Evolutionary conservation across 2,329 filamentous ascomycete genomes (phyloP), one percentile per base, ranked within the genome.

Genomic region (Lachnellula willkommii): DNA sequence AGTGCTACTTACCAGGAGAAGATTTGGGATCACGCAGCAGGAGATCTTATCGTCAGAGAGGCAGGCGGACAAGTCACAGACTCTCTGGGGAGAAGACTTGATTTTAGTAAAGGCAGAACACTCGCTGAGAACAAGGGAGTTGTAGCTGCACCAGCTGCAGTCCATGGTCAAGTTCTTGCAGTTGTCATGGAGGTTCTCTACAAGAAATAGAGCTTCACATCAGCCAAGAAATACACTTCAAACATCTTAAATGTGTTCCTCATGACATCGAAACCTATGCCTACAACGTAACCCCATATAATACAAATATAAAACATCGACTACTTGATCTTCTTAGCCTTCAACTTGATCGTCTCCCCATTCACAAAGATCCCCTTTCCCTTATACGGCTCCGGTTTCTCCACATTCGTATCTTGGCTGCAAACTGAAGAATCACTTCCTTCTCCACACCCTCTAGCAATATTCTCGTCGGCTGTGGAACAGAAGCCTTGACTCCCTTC

Each of bases 321-420:
- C 77, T 85, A 94, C 80, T 92, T 93, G 73, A 93, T 90, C 82
- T 93, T 94, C 87, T 96, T 99, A 69, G 90, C 88, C 86, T 99
- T 99, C 74, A 99, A 74, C 81, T 88, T 95, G 76, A 99, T 96
- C 32, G 91, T 96, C 80, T 99, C 91, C 61, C 92, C 90, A 69
- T 97, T 95, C 67, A 99, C 87, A 72, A 97, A 99, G 66, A 99
- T 95, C 66, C 94, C 94, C 84, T 99, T 97, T 64, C 94, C 94
- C 83, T 99, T 99, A 75, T 99, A 99, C 63, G 94, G 94, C 76
- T 99, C 94, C 32, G 94, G 94, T 62, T 82, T 70, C 94, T 86
- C 93, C 93, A 97, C 73, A 79, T 82, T 66, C 90, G 81, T 64
- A 99, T 95, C 65, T 86, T 79, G 0, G 94, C 94, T 17, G 94